A percentile compares a stretch with the other conserved stretches of the same genome.
Evolutionary conservation across 441 rosid species (phyloP).

Genomic region (Jatropha podagrica): DNA sequence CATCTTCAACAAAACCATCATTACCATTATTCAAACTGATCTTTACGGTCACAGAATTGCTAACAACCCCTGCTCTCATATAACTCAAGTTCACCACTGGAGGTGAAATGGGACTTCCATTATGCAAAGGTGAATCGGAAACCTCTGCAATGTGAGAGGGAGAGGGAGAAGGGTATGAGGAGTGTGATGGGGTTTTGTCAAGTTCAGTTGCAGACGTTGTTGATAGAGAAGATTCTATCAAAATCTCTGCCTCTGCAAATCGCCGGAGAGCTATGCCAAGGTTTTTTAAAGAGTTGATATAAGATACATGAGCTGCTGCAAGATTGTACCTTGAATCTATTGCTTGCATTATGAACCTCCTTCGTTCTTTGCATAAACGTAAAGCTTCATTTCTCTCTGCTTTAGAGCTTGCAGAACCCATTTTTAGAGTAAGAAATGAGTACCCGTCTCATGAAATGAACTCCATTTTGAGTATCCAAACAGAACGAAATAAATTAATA

Average conservation of each 20-base stretch:
- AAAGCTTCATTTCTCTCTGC: slow-evolving; percentile 56
- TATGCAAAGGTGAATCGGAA: slow-evolving; percentile 59
- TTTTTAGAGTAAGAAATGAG: slow-evolving; percentile 29
- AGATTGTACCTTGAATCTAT: slow-evolving; percentile 78
- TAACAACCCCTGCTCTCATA: slow-evolving; percentile 42
- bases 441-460: slow-evolving; percentile 33
- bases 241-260: slow-evolving; percentile 69
- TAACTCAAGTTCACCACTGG: slow-evolving; percentile 47
- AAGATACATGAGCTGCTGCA: slow-evolving; percentile 89
- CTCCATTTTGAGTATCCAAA: slow-evolving; percentile 20
- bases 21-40: slow-evolving; percentile 41
- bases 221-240: slow-evolving; percentile 62
- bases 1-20: slow-evolving; percentile 45
- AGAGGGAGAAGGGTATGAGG: slow-evolving; percentile 69
- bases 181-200: slow-evolving; percentile 75
- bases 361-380: slow-evolving; percentile 73
- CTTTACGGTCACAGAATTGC: slow-evolving; percentile 52
- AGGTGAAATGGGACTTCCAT: slow-evolving; percentile 42
- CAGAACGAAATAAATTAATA: slow-evolving; percentile 18
- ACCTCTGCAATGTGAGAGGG: slow-evolving; percentile 51
- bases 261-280: slow-evolving; percentile 74
- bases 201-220: slow-evolving; percentile 64
- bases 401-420: slow-evolving; percentile 83
- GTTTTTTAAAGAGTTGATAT: slow-evolving; percentile 69
- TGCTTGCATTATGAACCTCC: slow-evolving; percentile 68